Conservation (phyloP, 2,329 filamentous ascomycete species). For the Canariomyces notabilis region DNA sequence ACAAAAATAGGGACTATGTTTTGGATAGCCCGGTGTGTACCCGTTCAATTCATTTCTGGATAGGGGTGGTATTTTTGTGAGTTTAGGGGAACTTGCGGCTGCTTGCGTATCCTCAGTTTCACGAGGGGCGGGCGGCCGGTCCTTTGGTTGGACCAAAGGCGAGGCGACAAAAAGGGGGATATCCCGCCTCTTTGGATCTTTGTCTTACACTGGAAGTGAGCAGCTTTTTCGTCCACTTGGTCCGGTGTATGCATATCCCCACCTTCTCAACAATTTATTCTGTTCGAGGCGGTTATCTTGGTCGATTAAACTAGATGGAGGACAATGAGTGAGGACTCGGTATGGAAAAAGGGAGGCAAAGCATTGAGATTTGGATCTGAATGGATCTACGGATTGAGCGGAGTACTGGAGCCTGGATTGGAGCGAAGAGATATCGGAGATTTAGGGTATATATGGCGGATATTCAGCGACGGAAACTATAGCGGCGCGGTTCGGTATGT, state of each 20-base stretch:
- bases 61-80: neutral
- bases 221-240: neutral
- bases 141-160: neutral
- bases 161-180: neutral
- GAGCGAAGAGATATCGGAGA: too few species aligned
- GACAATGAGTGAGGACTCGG: neutral
- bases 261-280: neutral
- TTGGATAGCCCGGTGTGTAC: neutral
- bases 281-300: neutral
- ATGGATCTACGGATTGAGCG: neutral
- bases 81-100: neutral
- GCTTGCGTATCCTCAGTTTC: neutral
- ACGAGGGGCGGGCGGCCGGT: too few species aligned
- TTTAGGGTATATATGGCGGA: too few species aligned
- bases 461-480: too few species aligned
- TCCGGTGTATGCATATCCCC: neutral
- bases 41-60: neutral
- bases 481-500: neutral
- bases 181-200: neutral
- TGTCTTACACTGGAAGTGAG: neutral
- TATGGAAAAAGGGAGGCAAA: neutral
- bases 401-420: neutral
- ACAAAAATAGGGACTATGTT: neutral
- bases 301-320: neutral
- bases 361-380: neutral